Evolutionary conservation across 2,329 filamentous ascomycete genomes (phyloP), one percentile per base, ranked within the genome.

Genomic region (Pseudogymnoascus sp.): DNA sequence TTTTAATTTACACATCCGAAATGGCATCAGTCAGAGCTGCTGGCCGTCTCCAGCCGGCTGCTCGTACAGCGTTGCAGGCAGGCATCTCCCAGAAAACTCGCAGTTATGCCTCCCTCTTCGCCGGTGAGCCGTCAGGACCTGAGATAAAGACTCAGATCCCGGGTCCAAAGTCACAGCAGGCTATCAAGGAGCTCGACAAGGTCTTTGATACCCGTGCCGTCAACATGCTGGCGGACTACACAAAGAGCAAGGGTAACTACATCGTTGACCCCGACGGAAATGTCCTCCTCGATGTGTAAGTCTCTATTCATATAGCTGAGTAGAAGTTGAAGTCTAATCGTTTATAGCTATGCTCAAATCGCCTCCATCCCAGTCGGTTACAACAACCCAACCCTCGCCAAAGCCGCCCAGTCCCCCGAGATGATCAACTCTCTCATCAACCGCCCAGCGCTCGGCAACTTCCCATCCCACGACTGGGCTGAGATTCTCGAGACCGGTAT

Each of bases 361-460:
- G 90, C 90, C 64, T 92, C 89, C 23, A 92, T 93, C 69, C 88
- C 90, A 8, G 84, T 93, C 59, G 90, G 90, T 66, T 92, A 93
- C 82, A 92, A 88, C 81, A 92, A 92, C 75, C 81, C 87, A 10
- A 76, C 82, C 61, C 82, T 93, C 65, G 79, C 84, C 67, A 77
- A 82, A 68, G 86, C 86, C 38, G 87, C 88, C 44, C 80, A 80
- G 63, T 86, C 86, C 31, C 84, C 85, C 40, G 86, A 91, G 73
- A 91, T 92, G 87, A 80, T 82, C 68, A 85, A 80, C 62, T 84
- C 88, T 47, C 76, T 92, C 67, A 88, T 92, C 78, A 92, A 93
- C 78, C 83, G 90, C 62, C 90, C 90, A 1, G 89, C 89, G 3
- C 80, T 91, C 62, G 89, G 90, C 67, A 92, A 91, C 80, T 93